Evolutionary conservation across 2,329 filamentous ascomycete genomes (phyloP).

Genomic region (Aschersonia sp.): DNA sequence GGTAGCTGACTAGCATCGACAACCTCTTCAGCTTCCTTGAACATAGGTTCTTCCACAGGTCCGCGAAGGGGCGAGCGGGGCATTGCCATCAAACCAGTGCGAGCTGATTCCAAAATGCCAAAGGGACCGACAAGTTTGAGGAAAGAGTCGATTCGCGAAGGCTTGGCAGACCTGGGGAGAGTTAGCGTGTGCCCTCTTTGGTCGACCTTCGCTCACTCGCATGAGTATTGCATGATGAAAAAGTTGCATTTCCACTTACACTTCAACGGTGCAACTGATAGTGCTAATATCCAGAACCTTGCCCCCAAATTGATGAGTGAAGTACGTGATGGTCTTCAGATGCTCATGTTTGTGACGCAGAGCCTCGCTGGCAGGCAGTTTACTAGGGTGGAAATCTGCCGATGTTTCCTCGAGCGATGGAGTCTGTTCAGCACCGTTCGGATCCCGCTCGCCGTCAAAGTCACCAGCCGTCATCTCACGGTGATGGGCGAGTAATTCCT

Average conservation of each 20-base stretch:
- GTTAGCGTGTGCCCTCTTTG: neutral
- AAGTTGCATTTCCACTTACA: conserved; percentile 45
- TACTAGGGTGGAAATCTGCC: conserved; percentile 78
- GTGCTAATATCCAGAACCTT: conserved; percentile 97
- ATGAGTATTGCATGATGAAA: too few relatives aligned
- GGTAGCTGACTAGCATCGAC: conserved; percentile 90
- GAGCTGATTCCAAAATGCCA: conserved; percentile 88
- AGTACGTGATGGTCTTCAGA: conserved; percentile 87
- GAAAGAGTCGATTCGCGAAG: conserved; percentile 87
- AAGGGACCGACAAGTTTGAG: conserved; percentile 91
- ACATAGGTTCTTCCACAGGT: conserved; percentile 51
- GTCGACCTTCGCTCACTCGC: too few relatives aligned
- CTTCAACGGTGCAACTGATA: conserved; percentile 94
- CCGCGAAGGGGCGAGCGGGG: conserved; percentile 80
- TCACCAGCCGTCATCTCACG: conserved; percentile 59
- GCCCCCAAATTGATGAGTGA: conserved; percentile 93
- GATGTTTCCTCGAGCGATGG: conserved; percentile 30
- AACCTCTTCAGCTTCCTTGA: conserved; percentile 84
- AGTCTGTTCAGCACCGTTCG: conserved; percentile 20
- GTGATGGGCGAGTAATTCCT: conserved; percentile 91
- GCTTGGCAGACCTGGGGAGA: conserved; percentile 65
- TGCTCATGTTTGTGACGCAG: conserved; percentile 96
- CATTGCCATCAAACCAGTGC: conserved; percentile 92
- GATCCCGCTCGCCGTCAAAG: conserved; percentile 27
- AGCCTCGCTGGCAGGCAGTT: conserved; percentile 74